Evolutionary conservation across 345 rosid genomes (phyloP).

Genomic region (Laguncularia racemosa): DNA sequence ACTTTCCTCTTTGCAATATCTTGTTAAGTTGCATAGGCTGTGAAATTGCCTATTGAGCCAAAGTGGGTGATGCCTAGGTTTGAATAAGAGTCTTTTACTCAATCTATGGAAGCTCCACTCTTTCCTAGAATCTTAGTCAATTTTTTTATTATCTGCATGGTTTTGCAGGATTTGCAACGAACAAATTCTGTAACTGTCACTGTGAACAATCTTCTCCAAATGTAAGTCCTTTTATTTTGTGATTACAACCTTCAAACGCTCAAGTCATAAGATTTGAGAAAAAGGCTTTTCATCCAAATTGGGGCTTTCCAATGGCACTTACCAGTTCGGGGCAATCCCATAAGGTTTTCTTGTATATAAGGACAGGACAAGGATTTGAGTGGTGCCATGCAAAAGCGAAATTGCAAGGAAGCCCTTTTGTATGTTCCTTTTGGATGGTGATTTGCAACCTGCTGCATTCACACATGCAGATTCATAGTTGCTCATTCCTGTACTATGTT

Average conservation of each 20-base stretch:
- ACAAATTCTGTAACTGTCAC: constrained; percentile 86
- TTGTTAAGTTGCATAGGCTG: too few species aligned
- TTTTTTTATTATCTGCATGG: not conserved
- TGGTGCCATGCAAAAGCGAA: too few species aligned
- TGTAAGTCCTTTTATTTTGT: constrained; percentile 22
- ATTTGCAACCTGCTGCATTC: too few species aligned
- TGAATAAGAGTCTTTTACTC: too few species aligned
- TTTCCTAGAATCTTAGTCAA: not conserved
- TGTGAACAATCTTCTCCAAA: constrained; percentile 98
- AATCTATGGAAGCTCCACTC: not conserved
- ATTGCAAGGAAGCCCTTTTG: too few species aligned
- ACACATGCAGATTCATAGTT: not conserved
- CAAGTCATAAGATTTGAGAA: not conserved
- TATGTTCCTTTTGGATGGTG: too few species aligned
- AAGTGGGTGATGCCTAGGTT: not conserved
- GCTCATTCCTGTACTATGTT: not conserved
- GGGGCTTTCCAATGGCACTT: not conserved
- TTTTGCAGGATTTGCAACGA: constrained; percentile 89
- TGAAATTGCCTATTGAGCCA: too few species aligned
- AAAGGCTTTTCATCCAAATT: not conserved
- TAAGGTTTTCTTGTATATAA: constrained; percentile 2
- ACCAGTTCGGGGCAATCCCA: too few species aligned
- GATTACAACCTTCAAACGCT: constrained; percentile 10
- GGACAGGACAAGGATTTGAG: not conserved
- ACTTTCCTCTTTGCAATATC: too few species aligned